These are phyloP conservation scores for Sporothrix pseudoabietina DNA, from an alignment of 2,329 filamentous ascomycete genomes.

Conservation along the genomic window DNA sequence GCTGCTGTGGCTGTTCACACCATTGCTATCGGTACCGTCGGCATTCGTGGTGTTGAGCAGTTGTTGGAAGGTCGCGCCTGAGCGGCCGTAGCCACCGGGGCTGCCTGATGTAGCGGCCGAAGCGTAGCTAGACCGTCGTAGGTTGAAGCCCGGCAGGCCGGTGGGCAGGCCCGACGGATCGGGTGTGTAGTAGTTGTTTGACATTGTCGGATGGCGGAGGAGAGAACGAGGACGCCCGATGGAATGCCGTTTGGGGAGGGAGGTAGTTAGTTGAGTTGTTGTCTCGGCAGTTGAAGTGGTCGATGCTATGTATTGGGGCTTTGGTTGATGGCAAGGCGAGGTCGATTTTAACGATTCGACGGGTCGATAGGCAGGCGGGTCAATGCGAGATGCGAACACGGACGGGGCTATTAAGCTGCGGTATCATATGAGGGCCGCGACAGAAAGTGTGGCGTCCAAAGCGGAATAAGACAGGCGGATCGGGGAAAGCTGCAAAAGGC, in stretches of 20 bases:
- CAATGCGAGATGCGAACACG: not conserved
- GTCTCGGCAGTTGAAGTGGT: not conserved
- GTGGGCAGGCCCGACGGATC: constrained; percentile 37
- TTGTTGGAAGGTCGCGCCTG: constrained; percentile 54
- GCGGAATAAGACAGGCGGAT: not conserved
- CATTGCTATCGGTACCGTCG: constrained; percentile 26
- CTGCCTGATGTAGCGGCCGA: constrained; percentile 45
- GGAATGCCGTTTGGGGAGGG: not conserved
- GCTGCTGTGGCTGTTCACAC: constrained; percentile 38
- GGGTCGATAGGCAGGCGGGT: not conserved
- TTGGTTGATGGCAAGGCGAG: not conserved
- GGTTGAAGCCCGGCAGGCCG: constrained; percentile 40
- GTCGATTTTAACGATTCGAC: not conserved
- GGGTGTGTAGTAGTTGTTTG: constrained; percentile 47
- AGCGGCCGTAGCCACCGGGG: constrained; percentile 43
- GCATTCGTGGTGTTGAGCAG: constrained; percentile 44
- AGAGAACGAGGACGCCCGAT: constrained; percentile 20
- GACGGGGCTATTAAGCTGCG: not conserved
- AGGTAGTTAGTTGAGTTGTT: too few relatives aligned
- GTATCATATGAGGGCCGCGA: not conserved
- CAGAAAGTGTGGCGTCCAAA: not conserved
- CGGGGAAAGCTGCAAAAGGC: not conserved
- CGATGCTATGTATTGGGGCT: not conserved
- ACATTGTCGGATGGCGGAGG: constrained; percentile 41
- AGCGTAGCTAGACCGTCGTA: constrained; percentile 48